A percentile compares a stretch with the other conserved stretches of the same genome.
Evolutionary conservation across 495 filamentous ascomycete genomes (phyloP).

Genomic region (Melanomma pulvis-pyrius): DNA sequence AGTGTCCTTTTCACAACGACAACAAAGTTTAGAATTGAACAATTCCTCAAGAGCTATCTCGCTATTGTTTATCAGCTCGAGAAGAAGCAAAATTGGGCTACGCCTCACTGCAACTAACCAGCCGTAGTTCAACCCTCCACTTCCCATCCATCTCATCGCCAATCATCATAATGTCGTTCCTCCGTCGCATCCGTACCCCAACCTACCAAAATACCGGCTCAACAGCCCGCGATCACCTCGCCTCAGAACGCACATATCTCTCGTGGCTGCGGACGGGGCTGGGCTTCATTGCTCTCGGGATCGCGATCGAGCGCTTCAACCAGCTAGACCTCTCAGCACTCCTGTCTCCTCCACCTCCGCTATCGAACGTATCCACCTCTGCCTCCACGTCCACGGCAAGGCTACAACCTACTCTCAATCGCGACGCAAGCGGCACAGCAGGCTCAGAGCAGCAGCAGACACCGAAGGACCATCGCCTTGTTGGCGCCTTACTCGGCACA

Average conservation of each 20-base stretch:
- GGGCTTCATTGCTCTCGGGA: constrained; percentile 56
- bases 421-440: neutral
- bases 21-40: too few relatives aligned
- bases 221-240: constrained; percentile 54
- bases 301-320: constrained; percentile 40
- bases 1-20: too few relatives aligned
- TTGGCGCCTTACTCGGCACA: constrained; percentile 30
- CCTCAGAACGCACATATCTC: constrained; percentile 60
- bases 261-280: constrained; percentile 59
- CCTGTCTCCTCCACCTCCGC: constrained; percentile 30
- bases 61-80: too few relatives aligned
- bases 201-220: constrained; percentile 40
- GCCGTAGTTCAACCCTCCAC: neutral
- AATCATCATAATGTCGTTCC: constrained; percentile 26
- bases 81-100: too few relatives aligned
- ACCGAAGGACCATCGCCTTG: constrained; percentile 23
- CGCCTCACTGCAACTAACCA: too few relatives aligned
- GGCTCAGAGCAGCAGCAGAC: neutral
- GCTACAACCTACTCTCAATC: neutral
- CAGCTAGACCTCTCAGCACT: constrained; percentile 22
- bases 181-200: constrained; percentile 22
- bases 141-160: neutral
- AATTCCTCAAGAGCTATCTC: too few relatives aligned
- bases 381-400: neutral
- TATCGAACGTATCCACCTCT: constrained; percentile 7